Base-by-base conservation (phyloP, 176 grass and related monocot species). In the Raddia distichophylla region DNA sequence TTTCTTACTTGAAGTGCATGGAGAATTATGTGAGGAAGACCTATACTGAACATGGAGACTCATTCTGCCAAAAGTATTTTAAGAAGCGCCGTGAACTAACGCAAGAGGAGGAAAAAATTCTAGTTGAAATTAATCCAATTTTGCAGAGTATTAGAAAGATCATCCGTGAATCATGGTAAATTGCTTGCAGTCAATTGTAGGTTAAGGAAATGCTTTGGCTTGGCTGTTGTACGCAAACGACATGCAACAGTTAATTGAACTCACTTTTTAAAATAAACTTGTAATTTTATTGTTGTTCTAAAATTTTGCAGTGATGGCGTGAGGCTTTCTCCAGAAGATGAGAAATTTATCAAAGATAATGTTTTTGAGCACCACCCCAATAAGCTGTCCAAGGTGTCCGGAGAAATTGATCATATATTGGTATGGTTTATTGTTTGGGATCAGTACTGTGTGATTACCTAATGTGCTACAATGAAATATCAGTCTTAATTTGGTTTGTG, bases 1-100 rank as follows among this genome's bases (percentile, higher is more conserved):
- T 97, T 85, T 97, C 94, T 15, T 97, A 94, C 70, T 54, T 67
- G 7, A 97, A 97, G 84, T 97, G 94, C 89, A 56, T 97, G 79
- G 79, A 86, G n/a, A 94, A 90, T 56, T 92, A 84, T 57, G 85
- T 94, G 12, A 90, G 90, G 91, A 82, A 81, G 67, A 90, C 22
- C 71, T 87, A 80, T 50, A 50, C 71, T 0, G 94, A 92, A 71
- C 76, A 89, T 6, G 94, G 64, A 0, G 91, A 94, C 15, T 61
- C 88, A 2, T 90, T 97, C 76, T 88, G 85, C 45, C 34, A 55
- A 22, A 97, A 92, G 73, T 92, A 92, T 42, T 80, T 97, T 37
- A 84, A 60, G 68, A 91, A 40, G 80, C 78, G 54, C 0, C 69
- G 60, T 13, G 75, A 55, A 45, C 82, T 98, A 50, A 84, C 96